phyloP scores from a whole-genome alignment of 2,329 filamentous ascomycete genomes.

The Xylaria arbuscula region DNA sequence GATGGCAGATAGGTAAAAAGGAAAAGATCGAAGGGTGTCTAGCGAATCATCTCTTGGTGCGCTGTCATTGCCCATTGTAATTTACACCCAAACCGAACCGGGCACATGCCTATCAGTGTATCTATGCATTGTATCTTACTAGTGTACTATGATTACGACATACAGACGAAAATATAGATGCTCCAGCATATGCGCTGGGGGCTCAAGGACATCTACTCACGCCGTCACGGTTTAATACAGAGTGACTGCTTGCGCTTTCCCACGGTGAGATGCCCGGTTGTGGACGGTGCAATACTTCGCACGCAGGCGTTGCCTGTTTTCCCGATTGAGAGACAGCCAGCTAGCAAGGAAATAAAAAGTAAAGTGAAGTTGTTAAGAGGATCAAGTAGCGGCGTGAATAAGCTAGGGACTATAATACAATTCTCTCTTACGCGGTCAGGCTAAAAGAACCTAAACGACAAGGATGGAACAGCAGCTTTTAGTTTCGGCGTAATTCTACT shows the following conservation, averaged over 20 bases:
- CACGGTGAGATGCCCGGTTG: neutral
- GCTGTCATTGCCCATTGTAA: slow-evolving; percentile 21
- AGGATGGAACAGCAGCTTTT: neutral
- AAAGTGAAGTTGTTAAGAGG: neutral
- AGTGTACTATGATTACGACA: slow-evolving; percentile 38
- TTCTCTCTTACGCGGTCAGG: neutral
- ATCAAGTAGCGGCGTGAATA: neutral
- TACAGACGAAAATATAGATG: slow-evolving; percentile 14
- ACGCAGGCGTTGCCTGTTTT: neutral
- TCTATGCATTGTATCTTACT: slow-evolving; percentile 46
- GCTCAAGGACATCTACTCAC: slow-evolving; percentile 5
- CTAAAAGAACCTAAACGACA: no score
- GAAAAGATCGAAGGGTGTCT: neutral
- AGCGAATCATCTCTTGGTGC: slow-evolving; percentile 8
- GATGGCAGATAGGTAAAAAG: slow-evolving; percentile 76
- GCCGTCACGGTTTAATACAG: neutral
- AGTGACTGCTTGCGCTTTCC: neutral
- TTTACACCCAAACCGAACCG: slow-evolving; percentile 17
- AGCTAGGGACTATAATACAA: neutral
- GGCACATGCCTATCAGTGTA: slow-evolving; percentile 38
- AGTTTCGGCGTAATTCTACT: neutral
- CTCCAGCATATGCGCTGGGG: neutral
- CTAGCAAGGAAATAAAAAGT: no score
- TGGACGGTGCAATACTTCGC: neutral
- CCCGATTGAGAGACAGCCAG: neutral